These are phyloP conservation scores for Puccinia novopanici DNA, from an alignment of 1,284 basidiomycete species.

Conservation along the genomic window DNA sequence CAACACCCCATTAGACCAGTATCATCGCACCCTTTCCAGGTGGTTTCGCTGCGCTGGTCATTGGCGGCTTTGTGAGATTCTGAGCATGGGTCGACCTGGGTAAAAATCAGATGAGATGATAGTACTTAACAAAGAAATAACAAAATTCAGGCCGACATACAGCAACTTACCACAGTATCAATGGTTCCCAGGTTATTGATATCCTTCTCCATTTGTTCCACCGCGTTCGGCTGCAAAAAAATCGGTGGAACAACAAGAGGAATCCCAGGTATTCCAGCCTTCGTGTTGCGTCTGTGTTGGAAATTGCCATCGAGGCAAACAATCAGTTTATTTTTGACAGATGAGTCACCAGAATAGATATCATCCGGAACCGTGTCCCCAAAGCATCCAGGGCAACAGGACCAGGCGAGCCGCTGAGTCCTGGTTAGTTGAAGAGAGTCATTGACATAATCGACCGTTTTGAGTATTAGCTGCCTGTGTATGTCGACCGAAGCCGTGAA, in stretches of 20 bases:
- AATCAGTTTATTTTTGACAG: neutral
- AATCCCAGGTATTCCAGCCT: neutral
- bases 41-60: neutral
- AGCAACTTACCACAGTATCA: neutral
- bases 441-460: neutral
- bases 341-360: neutral
- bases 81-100: neutral
- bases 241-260: neutral
- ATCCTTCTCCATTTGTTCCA: neutral
- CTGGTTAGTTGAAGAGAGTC: neutral
- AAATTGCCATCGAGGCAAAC: slow-evolving; percentile 16
- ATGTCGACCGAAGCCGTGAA: neutral
- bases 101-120: neutral
- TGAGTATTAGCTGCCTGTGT: neutral
- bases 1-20: slow-evolving; percentile 21
- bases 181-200: neutral
- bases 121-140: too few relatives aligned
- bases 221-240: neutral
- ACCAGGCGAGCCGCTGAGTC: neutral
- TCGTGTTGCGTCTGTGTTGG: neutral
- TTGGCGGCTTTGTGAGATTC: slow-evolving; percentile 26
- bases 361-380: neutral
- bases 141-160: neutral
- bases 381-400: slow-evolving; percentile 1
- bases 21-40: slow-evolving; percentile 17